Evolutionary conservation across 2,329 filamentous ascomycete species (phyloP), one percentile per base, ranked within the genome.

Genomic region (Arthrocladium fulminans): DNA sequence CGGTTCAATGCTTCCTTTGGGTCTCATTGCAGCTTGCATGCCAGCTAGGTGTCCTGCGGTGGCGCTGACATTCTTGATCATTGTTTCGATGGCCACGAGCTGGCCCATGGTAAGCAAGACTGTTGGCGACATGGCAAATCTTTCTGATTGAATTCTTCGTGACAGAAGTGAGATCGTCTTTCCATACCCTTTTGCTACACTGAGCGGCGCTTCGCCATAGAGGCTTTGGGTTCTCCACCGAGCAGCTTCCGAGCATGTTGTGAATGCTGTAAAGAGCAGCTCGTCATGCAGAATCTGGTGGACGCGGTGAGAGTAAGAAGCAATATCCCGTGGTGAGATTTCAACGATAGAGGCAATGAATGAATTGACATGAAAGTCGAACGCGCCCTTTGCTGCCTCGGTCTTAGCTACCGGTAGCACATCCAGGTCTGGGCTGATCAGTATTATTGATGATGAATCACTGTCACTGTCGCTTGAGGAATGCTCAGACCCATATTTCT

Each of bases 291-390:
- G 37, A 7, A 40, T 24, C n/a, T 40, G 37, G 6, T 40, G 37
- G 17, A 40, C n/a, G 17, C 19, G 9, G 19, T 22, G 7, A 5
- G 37, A 40, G 22, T 40, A 40, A 7, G 37, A 24, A 9, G 8
- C 17, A 40, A 24, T 19, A 15, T 40, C 23, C 9, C 23, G 9
- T n/a, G 37, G 17, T 10, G 37, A 40, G 12, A 40, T 19, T 19
- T 40, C 37, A 15, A 40, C 23, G 37, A 40, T 40, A 20, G 37
- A 40, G 17, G 37, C 23, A 5, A 22, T 19, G 37, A 20, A 40
- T 10, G 37, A 40, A 6, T 22, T 40, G 19, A 40, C 37, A n/a
- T 40, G 23, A n/a, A 40, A 40, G 37, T 40, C 37, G 37, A 40
- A 40, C 4, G 37, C 37, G 17, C 17, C 37, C 12, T 7, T 22